These are phyloP conservation scores for Diaporthe caulivora DNA, from an alignment of 2,329 filamentous ascomycete genomes.

Conservation along the genomic window DNA sequence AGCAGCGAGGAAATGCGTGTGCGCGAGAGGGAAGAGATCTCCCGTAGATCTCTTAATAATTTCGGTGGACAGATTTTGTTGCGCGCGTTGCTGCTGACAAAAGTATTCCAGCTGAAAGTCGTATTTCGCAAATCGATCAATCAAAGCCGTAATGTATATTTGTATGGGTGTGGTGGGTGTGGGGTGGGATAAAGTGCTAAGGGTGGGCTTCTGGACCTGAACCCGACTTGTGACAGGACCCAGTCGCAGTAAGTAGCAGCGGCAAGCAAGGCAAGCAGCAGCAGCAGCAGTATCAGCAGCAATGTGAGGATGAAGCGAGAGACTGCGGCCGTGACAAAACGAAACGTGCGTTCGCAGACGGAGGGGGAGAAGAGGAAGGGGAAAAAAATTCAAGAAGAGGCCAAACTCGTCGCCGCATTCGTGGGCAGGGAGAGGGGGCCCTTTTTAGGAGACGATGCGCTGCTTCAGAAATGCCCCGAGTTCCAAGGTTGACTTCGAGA, in stretches of 20 bases:
- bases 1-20: background rate
- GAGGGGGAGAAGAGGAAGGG: constrained; percentile 8
- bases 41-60: constrained; percentile 35
- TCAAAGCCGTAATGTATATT: constrained; percentile 21
- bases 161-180: constrained; percentile 17
- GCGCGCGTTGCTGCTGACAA: constrained; percentile 32
- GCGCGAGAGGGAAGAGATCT: background rate
- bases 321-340: constrained; percentile 27
- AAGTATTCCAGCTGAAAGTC: constrained; percentile 30
- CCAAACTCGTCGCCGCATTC: background rate
- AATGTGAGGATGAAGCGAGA: constrained; percentile 29
- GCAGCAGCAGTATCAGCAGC: constrained; percentile 11
- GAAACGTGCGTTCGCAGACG: constrained; percentile 18
- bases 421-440: constrained; percentile 35
- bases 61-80: constrained; percentile 26
- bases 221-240: constrained; percentile 9
- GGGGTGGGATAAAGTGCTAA: constrained; percentile 40
- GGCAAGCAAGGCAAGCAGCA: constrained; percentile 12
- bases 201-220: constrained; percentile 1
- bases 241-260: background rate
- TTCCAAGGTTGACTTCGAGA: constrained; percentile 32
- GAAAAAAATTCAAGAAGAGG: background rate
- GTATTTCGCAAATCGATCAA: constrained; percentile 34
- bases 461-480: constrained; percentile 35
- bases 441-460: constrained; percentile 36